A percentile compares a stretch with the other conserved stretches of the same genome.
Conservation (phyloP, 2,329 filamentous ascomycete species). For the Tolypocladium ophioglossoides region DNA sequence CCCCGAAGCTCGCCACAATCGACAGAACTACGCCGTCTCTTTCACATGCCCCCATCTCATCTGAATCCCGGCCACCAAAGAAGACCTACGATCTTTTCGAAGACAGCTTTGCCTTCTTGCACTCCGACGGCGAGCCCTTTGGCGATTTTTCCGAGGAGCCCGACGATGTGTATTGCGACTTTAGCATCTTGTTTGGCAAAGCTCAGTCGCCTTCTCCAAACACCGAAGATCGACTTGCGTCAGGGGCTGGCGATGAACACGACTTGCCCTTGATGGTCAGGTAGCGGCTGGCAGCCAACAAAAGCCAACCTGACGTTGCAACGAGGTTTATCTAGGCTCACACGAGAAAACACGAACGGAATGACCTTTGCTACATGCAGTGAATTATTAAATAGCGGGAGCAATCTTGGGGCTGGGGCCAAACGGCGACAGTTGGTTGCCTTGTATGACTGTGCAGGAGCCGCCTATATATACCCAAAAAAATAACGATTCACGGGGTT, state of each 20-base stretch:
- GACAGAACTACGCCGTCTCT: not conserved
- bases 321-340: not conserved
- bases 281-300: not conserved
- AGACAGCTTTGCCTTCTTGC: slow-evolving; percentile 38
- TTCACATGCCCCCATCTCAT: not conserved
- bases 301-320: slow-evolving; percentile 9
- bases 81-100: slow-evolving; percentile 25
- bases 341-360: not conserved
- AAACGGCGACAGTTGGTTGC: not conserved
- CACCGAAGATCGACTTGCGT: not conserved
- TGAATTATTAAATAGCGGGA: not conserved
- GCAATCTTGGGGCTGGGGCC: not conserved
- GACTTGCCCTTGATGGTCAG: not conserved
- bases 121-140: slow-evolving; percentile 31
- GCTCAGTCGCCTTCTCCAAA: not conserved
- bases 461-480: not conserved
- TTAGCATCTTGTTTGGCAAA: slow-evolving; percentile 34
- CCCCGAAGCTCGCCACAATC: not conserved
- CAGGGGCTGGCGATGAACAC: not conserved
- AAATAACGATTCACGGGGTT: too few species aligned
- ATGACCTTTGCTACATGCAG: not conserved
- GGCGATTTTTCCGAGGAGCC: slow-evolving; percentile 31
- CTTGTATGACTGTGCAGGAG: not conserved
- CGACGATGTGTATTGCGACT: slow-evolving; percentile 45
- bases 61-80: not conserved